Percentiles rank a stretch among this genome's conserved stretches.
Conservation (phyloP, 2,329 filamentous ascomycete genomes). For the Alternaria ethzedia region DNA sequence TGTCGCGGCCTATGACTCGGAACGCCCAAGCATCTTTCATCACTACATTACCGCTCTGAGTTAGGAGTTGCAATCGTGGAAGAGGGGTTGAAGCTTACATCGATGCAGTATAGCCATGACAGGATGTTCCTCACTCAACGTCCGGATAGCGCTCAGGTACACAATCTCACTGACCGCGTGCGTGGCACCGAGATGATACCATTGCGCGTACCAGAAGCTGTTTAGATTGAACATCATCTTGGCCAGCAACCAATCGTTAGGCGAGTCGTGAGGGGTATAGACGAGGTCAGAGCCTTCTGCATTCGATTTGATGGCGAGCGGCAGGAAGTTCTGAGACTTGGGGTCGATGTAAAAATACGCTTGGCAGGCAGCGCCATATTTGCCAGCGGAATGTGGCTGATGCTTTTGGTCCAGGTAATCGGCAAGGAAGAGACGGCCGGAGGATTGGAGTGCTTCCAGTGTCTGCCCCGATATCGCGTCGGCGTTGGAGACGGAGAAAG, state of each 20-base stretch:
- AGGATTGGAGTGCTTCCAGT: conserved; percentile 40
- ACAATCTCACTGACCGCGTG: conserved; percentile 55
- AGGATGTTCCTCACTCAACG: conserved; percentile 56
- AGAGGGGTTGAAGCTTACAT: not conserved
- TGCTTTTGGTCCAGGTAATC: not conserved
- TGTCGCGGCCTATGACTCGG: not conserved
- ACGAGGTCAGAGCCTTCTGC: conserved; percentile 46
- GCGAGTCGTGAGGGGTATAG: conserved; percentile 56
- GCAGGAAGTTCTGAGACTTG: conserved; percentile 53
- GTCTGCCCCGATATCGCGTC: conserved; percentile 14
- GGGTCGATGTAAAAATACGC: conserved; percentile 56
- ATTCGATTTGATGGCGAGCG: conserved; percentile 58
- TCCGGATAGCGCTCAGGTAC: conserved; percentile 55
- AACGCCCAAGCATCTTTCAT: conserved; percentile 8
- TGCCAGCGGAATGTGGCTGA: not conserved
- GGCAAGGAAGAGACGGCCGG: conserved; percentile 43
- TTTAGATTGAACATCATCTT: conserved; percentile 60
- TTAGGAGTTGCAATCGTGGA: not conserved
- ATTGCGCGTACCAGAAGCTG: conserved; percentile 55
- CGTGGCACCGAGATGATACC: conserved; percentile 53
- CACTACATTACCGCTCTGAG: not conserved
- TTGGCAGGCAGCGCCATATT: conserved; percentile 51
- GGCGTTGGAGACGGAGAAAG: conserved; percentile 5
- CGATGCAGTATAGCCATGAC: conserved; percentile 46
- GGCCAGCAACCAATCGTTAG: conserved; percentile 59